Evolutionary conservation across 371 early-diverging fungal genomes (phyloP), one percentile per base, ranked within the genome.

Genomic region (Mortierella sp.): DNA sequence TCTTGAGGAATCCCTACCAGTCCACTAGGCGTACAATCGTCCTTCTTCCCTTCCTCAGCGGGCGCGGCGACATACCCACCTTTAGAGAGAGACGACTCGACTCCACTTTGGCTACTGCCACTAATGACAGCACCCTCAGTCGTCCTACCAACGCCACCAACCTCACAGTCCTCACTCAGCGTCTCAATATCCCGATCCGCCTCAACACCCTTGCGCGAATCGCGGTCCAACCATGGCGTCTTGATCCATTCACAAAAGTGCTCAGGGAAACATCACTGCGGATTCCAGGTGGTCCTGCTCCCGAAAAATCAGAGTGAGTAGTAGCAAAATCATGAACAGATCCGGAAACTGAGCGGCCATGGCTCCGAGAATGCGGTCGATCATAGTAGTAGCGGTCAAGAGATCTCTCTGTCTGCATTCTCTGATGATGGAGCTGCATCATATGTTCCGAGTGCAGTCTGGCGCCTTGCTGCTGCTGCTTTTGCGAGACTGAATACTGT

Each of bases 1-100:
- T 71, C 76, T 40, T 69, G 77, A 0, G 73, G 70, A 9, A 76
- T 44, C 0, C 77, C 77, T 2, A 80, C 77, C 14, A 80, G 50
- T n/a, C 77, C 77, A 16, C 77, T 76, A 10, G 77, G 80, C 2
- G 66, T 66, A 19, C 68, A 67, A 29, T 76, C 77, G 7, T 69
- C 70, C 0, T 73, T 68, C 22, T 40, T 45, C 37, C 34, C 52
- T 14, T 63, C 50, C 37, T 64, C 55, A 31, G 3, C 11, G n/a
- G 19, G 24, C 14, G 39, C 16, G 8, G 26, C 44, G 19, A 10
- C 45, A 48, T n/a, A 47, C 26, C 53, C 5, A 16, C 53, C 34
- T 11, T 39, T 50, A 4, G 71, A 37, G 7, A 47, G 61, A 10
- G 29, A 16, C 13, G 41, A 40, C 24, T 48, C 70, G 11, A 26